These are phyloP conservation scores for Thermothielavioides terrestris DNA, from an alignment of 495 filamentous ascomycete genomes.

Conservation along the genomic window DNA sequence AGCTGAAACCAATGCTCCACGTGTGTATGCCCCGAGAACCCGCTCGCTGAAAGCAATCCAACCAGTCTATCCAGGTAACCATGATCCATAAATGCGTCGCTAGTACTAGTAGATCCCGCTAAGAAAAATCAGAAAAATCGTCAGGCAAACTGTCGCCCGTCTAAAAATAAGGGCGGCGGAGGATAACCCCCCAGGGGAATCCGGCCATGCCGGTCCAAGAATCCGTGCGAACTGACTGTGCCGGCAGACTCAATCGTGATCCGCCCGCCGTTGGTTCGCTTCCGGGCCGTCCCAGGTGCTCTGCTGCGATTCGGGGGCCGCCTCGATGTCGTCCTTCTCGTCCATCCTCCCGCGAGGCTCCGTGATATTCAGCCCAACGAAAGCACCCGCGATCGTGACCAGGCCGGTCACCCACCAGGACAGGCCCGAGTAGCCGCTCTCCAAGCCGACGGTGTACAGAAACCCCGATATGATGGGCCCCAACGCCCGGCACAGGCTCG, in stretches of 20 bases:
- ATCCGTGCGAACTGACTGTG: too few species aligned
- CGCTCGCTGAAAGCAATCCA: background rate
- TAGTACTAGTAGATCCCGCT: background rate
- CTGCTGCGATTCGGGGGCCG: background rate
- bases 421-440: conserved; percentile 71
- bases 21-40: background rate
- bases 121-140: background rate
- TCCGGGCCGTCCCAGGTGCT: background rate
- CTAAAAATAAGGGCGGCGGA: background rate
- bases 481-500: conserved; percentile 76
- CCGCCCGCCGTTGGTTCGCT: background rate
- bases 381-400: conserved; percentile 64
- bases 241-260: background rate
- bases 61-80: conserved; percentile 4
- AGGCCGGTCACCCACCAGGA: conserved; percentile 86
- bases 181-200: background rate
- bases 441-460: conserved; percentile 71
- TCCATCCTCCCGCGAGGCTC: conserved; percentile 37
- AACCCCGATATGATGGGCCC: conserved; percentile 82
- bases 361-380: conserved; percentile 40
- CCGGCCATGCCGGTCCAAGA: background rate
- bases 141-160: background rate
- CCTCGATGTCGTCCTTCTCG: conserved; percentile 19
- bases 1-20: too few species aligned
- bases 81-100: conserved; percentile 3